These are phyloP conservation scores for Groenewaldozyma salmanticensis DNA, from an alignment of 805 yeast species.

Conservation along the genomic window DNA sequence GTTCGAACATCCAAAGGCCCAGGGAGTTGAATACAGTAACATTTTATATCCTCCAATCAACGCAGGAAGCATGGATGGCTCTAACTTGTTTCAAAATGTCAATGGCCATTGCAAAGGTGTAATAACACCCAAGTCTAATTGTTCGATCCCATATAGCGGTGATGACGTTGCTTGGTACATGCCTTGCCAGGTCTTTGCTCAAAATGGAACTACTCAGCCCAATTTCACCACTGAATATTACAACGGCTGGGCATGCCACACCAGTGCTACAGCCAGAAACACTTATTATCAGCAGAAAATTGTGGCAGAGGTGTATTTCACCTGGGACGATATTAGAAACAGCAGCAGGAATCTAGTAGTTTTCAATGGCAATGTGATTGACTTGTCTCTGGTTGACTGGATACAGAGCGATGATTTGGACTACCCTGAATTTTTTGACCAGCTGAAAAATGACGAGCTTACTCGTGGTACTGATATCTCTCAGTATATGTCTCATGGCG, in stretches of 20 bases:
- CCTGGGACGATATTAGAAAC: slow-evolving; percentile 79
- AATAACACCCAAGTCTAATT: slow-evolving; percentile 50
- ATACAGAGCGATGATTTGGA: slow-evolving; percentile 56
- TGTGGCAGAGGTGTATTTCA: slow-evolving; percentile 70
- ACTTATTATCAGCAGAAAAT: slow-evolving; percentile 52
- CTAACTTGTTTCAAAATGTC: slow-evolving; percentile 82
- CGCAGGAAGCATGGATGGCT: slow-evolving; percentile 61
- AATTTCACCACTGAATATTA: slow-evolving; percentile 55
- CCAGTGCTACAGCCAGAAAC: slow-evolving; percentile 57
- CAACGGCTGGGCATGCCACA: slow-evolving; percentile 87
- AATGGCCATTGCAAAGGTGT: slow-evolving; percentile 82
- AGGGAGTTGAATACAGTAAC: slow-evolving; percentile 58
- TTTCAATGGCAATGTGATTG: slow-evolving; percentile 82
- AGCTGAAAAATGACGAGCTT: slow-evolving; percentile 42
- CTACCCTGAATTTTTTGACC: slow-evolving; percentile 65
- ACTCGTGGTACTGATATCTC: slow-evolving; percentile 79
- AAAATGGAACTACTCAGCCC: slow-evolving; percentile 63
- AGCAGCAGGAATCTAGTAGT: slow-evolving; percentile 71
- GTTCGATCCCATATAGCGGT: slow-evolving; percentile 58
- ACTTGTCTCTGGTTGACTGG: slow-evolving; percentile 70
- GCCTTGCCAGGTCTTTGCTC: slow-evolving; percentile 70
- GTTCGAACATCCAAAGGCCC: slow-evolving; percentile 71
- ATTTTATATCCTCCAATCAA: slow-evolving; percentile 73
- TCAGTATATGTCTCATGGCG: slow-evolving; percentile 52
- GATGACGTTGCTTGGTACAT: slow-evolving; percentile 84